Conservation (phyloP, 2,329 filamentous ascomycete species). For the Sporothrix curviconia region DNA sequence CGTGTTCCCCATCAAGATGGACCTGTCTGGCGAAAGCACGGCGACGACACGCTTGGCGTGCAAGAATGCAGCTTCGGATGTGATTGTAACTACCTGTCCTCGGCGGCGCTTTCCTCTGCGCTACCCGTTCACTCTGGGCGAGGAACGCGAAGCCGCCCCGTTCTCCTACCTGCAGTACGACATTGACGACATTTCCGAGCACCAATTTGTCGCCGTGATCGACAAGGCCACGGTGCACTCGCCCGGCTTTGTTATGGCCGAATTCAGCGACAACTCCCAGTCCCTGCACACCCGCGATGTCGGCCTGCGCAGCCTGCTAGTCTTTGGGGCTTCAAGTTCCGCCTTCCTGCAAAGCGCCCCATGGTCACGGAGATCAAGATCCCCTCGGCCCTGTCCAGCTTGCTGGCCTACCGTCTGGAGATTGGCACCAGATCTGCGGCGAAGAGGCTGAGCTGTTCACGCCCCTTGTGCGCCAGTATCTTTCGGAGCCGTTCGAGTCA, state of each 20-base stretch:
- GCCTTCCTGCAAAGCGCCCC: conserved; percentile 64
- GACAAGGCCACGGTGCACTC: conserved; percentile 65
- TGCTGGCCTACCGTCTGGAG: conserved; percentile 77
- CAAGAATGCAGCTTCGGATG: conserved; percentile 75
- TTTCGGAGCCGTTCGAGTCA: conserved; percentile 85
- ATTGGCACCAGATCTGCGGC: conserved; percentile 58
- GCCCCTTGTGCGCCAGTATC: conserved; percentile 79
- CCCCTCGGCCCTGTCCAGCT: conserved; percentile 76
- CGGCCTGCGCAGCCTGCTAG: conserved; percentile 63
- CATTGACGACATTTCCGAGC: conserved; percentile 70
- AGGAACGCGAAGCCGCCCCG: conserved; percentile 54
- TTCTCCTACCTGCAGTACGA: conserved; percentile 93
- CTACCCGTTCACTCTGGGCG: conserved; percentile 60
- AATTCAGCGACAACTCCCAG: conserved; percentile 70
- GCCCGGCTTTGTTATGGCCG: conserved; percentile 72
- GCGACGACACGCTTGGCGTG: conserved; percentile 77
- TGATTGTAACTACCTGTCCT: conserved; percentile 76
- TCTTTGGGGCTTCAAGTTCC: conserved; percentile 64
- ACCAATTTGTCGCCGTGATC: conserved; percentile 84
- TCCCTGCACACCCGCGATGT: conserved; percentile 60
- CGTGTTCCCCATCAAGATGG: conserved; percentile 69
- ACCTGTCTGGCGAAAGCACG: conserved; percentile 62
- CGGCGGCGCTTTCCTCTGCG: conserved; percentile 62
- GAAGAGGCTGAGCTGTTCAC: conserved; percentile 63
- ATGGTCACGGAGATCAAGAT: conserved; percentile 78